Base-by-base conservation (phyloP, 352 stramenopile genomes). In the Globisporangium polare region DNA sequence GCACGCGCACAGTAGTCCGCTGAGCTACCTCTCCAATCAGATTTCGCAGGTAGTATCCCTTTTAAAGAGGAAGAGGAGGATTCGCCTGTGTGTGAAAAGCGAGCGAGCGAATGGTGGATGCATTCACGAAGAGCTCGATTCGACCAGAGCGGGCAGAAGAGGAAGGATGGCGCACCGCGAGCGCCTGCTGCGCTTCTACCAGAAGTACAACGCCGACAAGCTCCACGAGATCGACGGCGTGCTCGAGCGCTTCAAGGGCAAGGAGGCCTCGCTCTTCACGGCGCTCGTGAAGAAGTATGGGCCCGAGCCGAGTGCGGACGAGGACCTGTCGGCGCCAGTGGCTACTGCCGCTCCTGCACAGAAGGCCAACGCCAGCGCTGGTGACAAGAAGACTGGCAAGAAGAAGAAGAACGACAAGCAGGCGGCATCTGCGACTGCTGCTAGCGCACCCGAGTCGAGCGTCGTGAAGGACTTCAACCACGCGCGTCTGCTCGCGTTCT, bases 151-250 rank as follows among this genome's bases (percentile, higher is more conserved):
- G 20, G 26, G 9, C 18, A 17, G 18, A 10, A 8, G 41, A 47
- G 33, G 12, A 15, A 66, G 7, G 45, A 90, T 88, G 80, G 74
- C 78, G 46, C 69, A 86, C 47, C 81, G 72, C 60, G 81, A 86
- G 65, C 85, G 85, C 42, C 62, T 94, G 33, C 76, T 77, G 73
- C 81, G 83, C 58, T 94, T 94, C 77, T 94, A 94, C 69, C 73
- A 75, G 49, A 92, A 94, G 73, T 92, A 94, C 71, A 94, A 92
- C 62, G 66, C 77, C 18, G 76, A 90, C 63, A 94, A 94, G 78
- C 69, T 91, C 65, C 69, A 90, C 49, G 85, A 94, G 67, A 86
- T 92, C 53, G 80, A 94, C n/a, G 74, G 81, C 46, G 77, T 91
- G 62, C 66, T 94, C 58, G 83, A 91, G 71, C 83, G 81, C 29